Evolutionary conservation across 2,329 filamentous ascomycete species (phyloP).

Genomic region (Thielaviopsis populi): DNA sequence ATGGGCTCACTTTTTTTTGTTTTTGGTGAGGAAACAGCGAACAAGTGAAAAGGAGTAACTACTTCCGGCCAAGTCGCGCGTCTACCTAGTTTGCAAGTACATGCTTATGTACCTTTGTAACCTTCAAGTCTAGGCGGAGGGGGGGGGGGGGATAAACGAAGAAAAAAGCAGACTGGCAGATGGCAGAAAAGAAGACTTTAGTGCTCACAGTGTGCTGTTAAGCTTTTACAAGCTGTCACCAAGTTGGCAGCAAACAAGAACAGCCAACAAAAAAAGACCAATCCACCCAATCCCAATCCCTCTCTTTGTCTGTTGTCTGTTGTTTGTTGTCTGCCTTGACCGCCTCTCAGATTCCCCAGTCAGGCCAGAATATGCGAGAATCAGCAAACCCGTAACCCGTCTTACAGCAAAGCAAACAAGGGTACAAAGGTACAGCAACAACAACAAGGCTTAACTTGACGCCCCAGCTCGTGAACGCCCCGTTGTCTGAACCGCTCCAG

Average conservation of each 20-base stretch:
- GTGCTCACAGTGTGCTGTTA: no score
- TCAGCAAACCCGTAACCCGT: neutral
- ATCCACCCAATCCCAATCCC: neutral
- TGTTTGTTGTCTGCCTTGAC: neutral
- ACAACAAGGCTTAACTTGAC: no score
- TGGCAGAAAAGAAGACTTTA: no score
- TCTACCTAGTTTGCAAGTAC: no score
- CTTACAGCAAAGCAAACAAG: neutral
- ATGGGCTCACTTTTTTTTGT: neutral
- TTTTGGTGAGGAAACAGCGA: neutral
- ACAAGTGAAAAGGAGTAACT: no score
- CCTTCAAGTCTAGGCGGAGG: no score
- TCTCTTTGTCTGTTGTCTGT: neutral
- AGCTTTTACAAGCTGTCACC: neutral
- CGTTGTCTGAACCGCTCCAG: neutral
- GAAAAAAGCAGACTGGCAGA: no score
- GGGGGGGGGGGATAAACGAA: no score
- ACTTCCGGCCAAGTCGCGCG: no score
- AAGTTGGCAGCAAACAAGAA: neutral
- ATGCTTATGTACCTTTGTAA: no score
- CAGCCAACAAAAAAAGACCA: no score
- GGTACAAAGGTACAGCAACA: no score
- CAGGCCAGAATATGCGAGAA: neutral
- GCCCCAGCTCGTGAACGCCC: neutral
- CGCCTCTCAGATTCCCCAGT: neutral